Conservation (phyloP, 2,329 filamentous ascomycete species). For the Drechslerella stenobrocha region DNA sequence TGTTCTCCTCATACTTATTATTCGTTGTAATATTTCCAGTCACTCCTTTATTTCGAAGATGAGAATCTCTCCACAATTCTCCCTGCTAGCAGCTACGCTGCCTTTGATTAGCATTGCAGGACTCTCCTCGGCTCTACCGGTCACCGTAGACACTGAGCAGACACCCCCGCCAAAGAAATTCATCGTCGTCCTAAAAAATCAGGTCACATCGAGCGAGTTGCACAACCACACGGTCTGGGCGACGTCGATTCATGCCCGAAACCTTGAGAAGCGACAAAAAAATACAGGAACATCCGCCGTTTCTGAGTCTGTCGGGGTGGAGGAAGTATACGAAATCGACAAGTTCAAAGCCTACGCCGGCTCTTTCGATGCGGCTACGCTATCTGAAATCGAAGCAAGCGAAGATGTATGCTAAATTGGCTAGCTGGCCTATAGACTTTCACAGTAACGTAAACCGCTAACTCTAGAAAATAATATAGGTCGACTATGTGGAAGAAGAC, state of each 20-base stretch:
- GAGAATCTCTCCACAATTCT: slow-evolving; percentile 8
- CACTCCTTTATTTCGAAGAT: too few species aligned
- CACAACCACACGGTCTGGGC: slow-evolving; percentile 18
- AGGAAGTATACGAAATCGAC: slow-evolving; percentile 57
- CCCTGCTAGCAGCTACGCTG: slow-evolving; percentile 1
- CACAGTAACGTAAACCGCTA: too few species aligned
- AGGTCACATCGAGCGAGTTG: background rate
- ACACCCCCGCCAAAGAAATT: slow-evolving; percentile 4
- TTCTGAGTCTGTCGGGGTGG: slow-evolving; percentile 53
- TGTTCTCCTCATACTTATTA: too few species aligned
- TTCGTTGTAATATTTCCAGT: too few species aligned
- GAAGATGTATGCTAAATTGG: slow-evolving; percentile 55
- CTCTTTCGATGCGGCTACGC: slow-evolving; percentile 58
- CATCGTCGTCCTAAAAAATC: slow-evolving; percentile 27
- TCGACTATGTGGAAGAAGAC: slow-evolving; percentile 51
- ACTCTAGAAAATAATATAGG: too few species aligned
- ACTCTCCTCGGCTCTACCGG: background rate
- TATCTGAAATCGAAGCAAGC: slow-evolving; percentile 56
- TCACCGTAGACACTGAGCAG: background rate
- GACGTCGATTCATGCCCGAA: slow-evolving; percentile 11
- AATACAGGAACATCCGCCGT: background rate
- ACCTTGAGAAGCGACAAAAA: slow-evolving; percentile 22
- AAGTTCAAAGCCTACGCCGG: slow-evolving; percentile 58
- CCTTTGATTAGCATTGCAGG: slow-evolving; percentile 3
- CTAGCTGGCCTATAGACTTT: too few species aligned